These are phyloP conservation scores for Xylariaceae sp. DNA, from an alignment of 2,329 filamentous ascomycete genomes.

Conservation along the genomic window DNA sequence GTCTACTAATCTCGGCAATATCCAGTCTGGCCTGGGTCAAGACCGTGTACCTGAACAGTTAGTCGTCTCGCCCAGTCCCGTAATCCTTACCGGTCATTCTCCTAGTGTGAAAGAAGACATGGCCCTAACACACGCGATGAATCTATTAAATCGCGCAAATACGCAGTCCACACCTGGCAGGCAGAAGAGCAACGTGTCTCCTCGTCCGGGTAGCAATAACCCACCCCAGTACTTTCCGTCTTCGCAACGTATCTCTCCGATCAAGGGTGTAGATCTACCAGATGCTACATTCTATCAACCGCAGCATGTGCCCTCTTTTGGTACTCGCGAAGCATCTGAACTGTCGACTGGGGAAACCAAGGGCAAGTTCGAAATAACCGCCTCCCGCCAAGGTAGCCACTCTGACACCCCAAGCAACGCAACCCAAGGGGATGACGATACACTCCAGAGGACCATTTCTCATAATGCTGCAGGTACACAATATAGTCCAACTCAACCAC, in stretches of 20 bases:
- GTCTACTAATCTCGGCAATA: background rate
- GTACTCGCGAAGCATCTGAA: background rate
- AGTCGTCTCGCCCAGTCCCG: background rate
- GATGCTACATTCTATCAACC: background rate
- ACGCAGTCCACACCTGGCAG: background rate
- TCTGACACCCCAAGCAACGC: background rate
- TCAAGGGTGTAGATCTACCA: background rate
- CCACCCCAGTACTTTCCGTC: background rate
- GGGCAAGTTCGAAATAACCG: background rate
- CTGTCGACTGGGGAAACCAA: background rate
- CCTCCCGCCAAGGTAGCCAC: background rate
- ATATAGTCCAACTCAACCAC: background rate
- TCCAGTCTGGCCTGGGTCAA: background rate
- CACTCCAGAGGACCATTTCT: background rate
- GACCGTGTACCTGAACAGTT: background rate
- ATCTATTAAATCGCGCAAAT: background rate
- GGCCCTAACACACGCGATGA: background rate
- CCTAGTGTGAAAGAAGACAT: background rate
- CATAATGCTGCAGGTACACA: background rate
- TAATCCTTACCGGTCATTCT: background rate
- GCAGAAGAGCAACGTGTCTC: background rate
- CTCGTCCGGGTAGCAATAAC: background rate
- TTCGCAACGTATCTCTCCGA: background rate
- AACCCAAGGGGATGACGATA: background rate
- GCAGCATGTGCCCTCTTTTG: background rate